phyloP scores from a whole-genome alignment of 2,329 filamentous ascomycete genomes.

The Helotiales sp. region DNA sequence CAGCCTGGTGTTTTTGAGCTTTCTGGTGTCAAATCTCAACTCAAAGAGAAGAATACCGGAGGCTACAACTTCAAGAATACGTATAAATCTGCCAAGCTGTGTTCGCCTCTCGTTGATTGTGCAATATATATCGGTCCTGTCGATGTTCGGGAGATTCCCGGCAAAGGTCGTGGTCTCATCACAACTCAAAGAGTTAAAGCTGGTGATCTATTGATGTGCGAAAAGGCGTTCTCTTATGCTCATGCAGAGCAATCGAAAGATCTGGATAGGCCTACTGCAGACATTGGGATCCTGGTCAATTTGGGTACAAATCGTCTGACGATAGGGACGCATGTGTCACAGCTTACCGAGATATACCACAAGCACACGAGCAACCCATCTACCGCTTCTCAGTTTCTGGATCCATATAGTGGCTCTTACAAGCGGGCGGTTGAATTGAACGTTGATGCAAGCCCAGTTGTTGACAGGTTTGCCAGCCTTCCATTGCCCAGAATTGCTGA shows the following conservation, averaged over 20 bases:
- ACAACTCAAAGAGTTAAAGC: constrained; percentile 51
- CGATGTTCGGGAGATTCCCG: constrained; percentile 47
- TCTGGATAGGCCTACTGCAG: not conserved
- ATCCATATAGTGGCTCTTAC: constrained; percentile 41
- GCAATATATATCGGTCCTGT: constrained; percentile 53
- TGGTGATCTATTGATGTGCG: constrained; percentile 58
- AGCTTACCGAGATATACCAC: constrained; percentile 39
- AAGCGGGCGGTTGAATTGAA: not conserved
- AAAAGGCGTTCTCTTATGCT: constrained; percentile 55
- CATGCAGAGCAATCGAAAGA: not conserved
- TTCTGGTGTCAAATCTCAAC: constrained; percentile 32
- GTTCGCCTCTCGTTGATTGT: constrained; percentile 51
- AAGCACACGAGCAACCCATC: constrained; percentile 46
- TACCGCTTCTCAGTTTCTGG: constrained; percentile 39
- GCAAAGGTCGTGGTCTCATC: constrained; percentile 56
- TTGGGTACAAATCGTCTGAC: constrained; percentile 7
- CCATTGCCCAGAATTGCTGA: not conserved
- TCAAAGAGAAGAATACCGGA: constrained; percentile 49
- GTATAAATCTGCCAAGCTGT: constrained; percentile 44
- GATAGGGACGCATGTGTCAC: constrained; percentile 11
- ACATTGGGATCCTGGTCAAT: constrained; percentile 10
- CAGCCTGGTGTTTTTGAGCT: constrained; percentile 2
- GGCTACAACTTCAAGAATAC: constrained; percentile 48
- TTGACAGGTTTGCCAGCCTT: constrained; percentile 34
- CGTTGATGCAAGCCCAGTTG: constrained; percentile 29